Base-by-base conservation (phyloP, 192 early-diverging fungal species). In the Phlyctochytrium arcticum region DNA sequence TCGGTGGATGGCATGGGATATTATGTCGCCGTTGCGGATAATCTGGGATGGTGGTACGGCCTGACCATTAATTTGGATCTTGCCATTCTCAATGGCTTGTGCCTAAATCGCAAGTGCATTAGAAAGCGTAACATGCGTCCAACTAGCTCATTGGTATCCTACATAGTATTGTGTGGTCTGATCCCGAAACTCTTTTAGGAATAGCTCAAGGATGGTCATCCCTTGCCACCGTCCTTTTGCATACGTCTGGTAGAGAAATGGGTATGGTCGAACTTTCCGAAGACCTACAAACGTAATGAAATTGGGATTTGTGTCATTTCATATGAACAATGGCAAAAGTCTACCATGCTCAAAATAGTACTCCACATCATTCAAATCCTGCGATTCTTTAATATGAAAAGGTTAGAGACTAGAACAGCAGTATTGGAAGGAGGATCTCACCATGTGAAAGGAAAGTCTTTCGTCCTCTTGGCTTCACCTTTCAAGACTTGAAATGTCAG, bases 111-210 rank as follows among this genome's bases (percentile, higher is more conserved):
- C n/a, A n/a, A n/a, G n/a, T n/a, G n/a, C n/a, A n/a, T n/a, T n/a
- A n/a, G n/a, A n/a, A n/a, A 27, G 15, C 17, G 50, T 30, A 53
- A 17, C n/a, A 53, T 17, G n/a, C 50, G 29, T 30, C 29, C 21
- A 9, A 51, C 70, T n/a, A n/a, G n/a, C n/a, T n/a, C n/a, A n/a
- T n/a, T n/a, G n/a, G n/a, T n/a, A n/a, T n/a, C n/a, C 32, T 46
- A 90, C 87, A 77, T 96, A 98, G 75, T 96, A 98, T 17, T 76
- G 72, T 7, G 72, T 67, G 3, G 80, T 67, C 31, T 89, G 85
- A 75, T 95, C 94, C 36, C 92, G 84, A 68, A 98, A 98, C 71
- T 98, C 96, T 9, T 76, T 82, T 66, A 67, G 60, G 59, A 96
- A 95, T 9, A 96, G 82, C 21, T 93, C 87, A n/a, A 87, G 72